Evolutionary conservation across 2,329 filamentous ascomycete species (phyloP), one percentile per base, ranked within the genome.

Genomic region (Aspergillus ochraceus): DNA sequence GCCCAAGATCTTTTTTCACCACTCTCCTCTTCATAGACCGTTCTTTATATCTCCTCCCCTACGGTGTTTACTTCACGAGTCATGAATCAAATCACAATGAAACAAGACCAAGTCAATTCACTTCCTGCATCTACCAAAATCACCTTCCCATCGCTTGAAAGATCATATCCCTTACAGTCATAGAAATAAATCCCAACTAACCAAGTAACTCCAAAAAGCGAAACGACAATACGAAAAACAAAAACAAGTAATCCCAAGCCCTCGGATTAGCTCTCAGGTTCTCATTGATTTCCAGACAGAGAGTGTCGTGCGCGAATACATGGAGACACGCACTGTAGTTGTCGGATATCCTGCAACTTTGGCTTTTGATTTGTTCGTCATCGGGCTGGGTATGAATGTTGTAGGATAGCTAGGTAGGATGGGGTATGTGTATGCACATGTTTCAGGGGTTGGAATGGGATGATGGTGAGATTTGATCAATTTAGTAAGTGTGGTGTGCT

Each of bases 231-330:
- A 17, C 2, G n/a, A n/a, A 42, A 19, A 42, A n/a, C 14, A 39
- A n/a, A 14, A 42, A 42, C 24, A 54, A 14, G 20, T 57, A 10
- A 29, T 56, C 39, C 14, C 58, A 47, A 63, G 70, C 71, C 74
- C 75, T 78, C 76, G 74, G 77, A 78, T 78, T 76, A 78, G 77
- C 77, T 79, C 77, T 78, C 77, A 69, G 65, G 75, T 78, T 76
- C 69, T 76, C 77, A 79, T 70, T 57, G 75, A 70, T 74, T 74
- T 77, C 77, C 75, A 76, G 68, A 70, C 73, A 66, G 56, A 55
- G 30, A 60, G 10, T 45, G 61, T 49, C 22, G 52, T 46, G 56
- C 30, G 63, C 55, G 17, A 20, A 46, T 46, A 4, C 17, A 36
- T 4, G 10, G 14, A 17, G 26, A 29, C 42, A 47, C 20, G 45